phyloP scores from a whole-genome alignment of 192 early-diverging fungal genomes.

The Paraglomus brasilianum region DNA sequence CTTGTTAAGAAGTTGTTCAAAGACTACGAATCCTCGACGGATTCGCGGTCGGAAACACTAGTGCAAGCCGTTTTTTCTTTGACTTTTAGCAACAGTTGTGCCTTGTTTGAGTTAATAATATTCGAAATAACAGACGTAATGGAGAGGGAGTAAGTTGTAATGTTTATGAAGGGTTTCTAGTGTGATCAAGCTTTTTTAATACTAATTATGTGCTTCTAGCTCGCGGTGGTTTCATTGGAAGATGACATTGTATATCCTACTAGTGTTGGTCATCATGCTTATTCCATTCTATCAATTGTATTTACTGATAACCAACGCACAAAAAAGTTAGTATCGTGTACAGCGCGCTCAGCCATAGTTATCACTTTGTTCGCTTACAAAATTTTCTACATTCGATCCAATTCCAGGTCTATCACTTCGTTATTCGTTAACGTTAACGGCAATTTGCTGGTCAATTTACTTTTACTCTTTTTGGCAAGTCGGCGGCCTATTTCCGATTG shows the following conservation, averaged over 20 bases:
- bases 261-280: conserved; percentile 66
- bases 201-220: conserved; percentile 32
- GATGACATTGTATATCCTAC: conserved; percentile 61
- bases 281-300: conserved; percentile 78
- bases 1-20: conserved; percentile 66
- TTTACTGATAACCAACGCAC: conserved; percentile 51
- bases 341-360: background rate
- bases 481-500: conserved; percentile 58
- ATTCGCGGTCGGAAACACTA: conserved; percentile 39
- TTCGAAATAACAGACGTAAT: conserved; percentile 76
- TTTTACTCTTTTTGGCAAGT: conserved; percentile 65
- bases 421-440: conserved; percentile 34
- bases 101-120: conserved; percentile 79
- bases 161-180: background rate
- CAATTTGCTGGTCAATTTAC: conserved; percentile 37
- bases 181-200: background rate
- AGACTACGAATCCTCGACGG: conserved; percentile 61
- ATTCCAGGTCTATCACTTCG: conserved; percentile 32
- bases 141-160: conserved; percentile 47
- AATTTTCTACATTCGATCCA: conserved; percentile 1
- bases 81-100: conserved; percentile 74
- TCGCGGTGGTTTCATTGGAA: conserved; percentile 78
- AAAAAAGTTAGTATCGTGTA: conserved; percentile 23
- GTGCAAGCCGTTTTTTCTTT: conserved; percentile 74
- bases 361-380: conserved; percentile 11